phyloP scores from a whole-genome alignment of 331 rosid species.

The Acacia concinna region DNA sequence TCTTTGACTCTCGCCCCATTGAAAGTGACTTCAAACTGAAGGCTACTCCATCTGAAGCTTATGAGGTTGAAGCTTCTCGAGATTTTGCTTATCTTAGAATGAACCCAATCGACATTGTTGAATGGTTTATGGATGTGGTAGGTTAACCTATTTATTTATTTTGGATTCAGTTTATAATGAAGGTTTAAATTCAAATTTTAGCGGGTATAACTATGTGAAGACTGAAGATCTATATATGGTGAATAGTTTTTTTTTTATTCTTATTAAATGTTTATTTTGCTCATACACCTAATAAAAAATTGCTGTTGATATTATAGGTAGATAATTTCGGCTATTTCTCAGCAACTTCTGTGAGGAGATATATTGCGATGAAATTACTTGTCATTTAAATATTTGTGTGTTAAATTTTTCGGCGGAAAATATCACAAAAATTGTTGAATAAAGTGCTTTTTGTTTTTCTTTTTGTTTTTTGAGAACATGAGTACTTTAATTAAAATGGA shows the following conservation, averaged over 20 bases:
- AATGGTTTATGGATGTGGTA: conserved; percentile 69
- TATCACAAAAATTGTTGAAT: neutral
- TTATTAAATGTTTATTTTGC: neutral
- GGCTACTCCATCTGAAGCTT: neutral
- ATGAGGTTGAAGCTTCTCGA: conserved; percentile 57
- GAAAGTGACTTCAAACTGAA: neutral
- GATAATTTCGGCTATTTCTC: neutral
- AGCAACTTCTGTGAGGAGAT: neutral
- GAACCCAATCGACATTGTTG: conserved; percentile 40
- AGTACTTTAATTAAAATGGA: neutral
- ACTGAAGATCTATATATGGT: too few relatives aligned
- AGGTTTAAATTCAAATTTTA: neutral
- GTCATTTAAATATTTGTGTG: neutral
- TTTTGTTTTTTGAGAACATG: too few relatives aligned
- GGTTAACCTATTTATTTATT: neutral
- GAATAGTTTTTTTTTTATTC: neutral
- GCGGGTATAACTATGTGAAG: neutral
- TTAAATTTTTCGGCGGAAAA: neutral
- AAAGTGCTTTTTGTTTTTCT: too few relatives aligned
- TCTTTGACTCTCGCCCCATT: neutral
- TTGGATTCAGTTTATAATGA: neutral
- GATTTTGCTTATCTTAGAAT: conserved; percentile 30
- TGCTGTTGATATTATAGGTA: neutral
- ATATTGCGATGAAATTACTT: neutral
- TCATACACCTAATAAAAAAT: neutral